Percentiles rank a stretch among this genome's conserved stretches.
Conservation (phyloP, 495 filamentous ascomycete genomes). For the Hyaloscypha variabilis region DNA sequence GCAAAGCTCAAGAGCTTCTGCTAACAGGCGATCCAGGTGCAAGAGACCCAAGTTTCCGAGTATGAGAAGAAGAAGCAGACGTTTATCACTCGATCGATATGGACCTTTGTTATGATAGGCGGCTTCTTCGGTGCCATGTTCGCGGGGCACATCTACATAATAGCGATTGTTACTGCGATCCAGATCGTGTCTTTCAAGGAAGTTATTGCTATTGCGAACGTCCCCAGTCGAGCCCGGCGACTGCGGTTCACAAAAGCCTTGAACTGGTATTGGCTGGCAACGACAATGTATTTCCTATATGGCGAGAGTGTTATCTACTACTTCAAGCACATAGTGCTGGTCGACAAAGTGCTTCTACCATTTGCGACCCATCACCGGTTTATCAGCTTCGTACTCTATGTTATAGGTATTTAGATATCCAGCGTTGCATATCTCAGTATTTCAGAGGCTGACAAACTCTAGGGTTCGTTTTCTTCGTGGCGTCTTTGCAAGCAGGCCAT, state of each 20-base stretch:
- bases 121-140: constrained; percentile 90
- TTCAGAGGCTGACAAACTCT: constrained; percentile 28
- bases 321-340: constrained; percentile 95
- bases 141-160: constrained; percentile 95
- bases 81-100: constrained; percentile 96
- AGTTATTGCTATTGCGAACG: constrained; percentile 96
- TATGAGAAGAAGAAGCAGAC: constrained; percentile 99
- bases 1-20: constrained; percentile 2
- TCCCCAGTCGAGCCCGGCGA: constrained; percentile 87
- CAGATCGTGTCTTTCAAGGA: constrained; percentile 99
- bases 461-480: constrained; percentile 99
- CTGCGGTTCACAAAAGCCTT: constrained; percentile 91
- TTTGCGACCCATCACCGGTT: constrained; percentile 98
- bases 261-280: constrained; percentile 99
- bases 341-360: constrained; percentile 90
- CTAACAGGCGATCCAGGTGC: constrained; percentile 39
- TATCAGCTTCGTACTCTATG: constrained; percentile 96
- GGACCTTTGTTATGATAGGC: constrained; percentile 97
- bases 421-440: constrained; percentile 3
- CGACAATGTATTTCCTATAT: constrained; percentile 98
- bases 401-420: constrained; percentile 70
- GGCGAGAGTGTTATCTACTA: constrained; percentile 99
- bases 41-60: constrained; percentile 60
- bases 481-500: constrained; percentile 91
- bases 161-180: constrained; percentile 86